Evolutionary conservation across 176 grass and related monocot species (phyloP), one percentile per base, ranked within the genome.

Genomic region (Alopecurus myosuroides): DNA sequence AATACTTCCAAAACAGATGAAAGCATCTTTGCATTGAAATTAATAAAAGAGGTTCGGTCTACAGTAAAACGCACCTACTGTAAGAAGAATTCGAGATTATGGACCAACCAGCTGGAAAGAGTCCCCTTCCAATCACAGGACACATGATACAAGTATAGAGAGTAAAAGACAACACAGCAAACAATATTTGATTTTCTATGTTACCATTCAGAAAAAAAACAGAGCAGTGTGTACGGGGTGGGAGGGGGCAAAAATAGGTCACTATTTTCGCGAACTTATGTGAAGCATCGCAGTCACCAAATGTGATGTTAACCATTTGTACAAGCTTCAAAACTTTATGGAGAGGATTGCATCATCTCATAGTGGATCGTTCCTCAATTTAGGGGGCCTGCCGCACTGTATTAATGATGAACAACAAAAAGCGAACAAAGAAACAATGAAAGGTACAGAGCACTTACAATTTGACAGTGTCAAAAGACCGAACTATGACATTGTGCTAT

Each of bases 301-400:
- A 83, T 35, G 28, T 62, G 53, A 35, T 46, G 41, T 63, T 48
- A 75, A 35, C 62, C 26, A 0, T 42, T 10, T 42, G 34, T 31
- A 61, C 7, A 62, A 53, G 49, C 23, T 77, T 15, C 18, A 77
- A 46, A 77, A 65, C 2, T 41, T 25, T 23, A 22, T 39, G n/a
- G 29, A 23, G 62, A 66, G 45, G 23, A 39, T 50, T 26, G 58
- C 85, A 76, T 80, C 75, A 87, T 72, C 48, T 75, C 29, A 57
- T 82, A 90, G 35, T 79, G 75, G 70, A 79, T 74, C 66, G 13
- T 81, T 85, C 67, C 89, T 84, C 75, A 80, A 84, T 76, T 87
- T 34, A 87, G 31, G 85, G 85, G 31, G 80, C 23, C 58, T 75
- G 76, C 31, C 51, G 6, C 40, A 41, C 35, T 67, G 29, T 79